phyloP scores from a whole-genome alignment of 1,284 basidiomycete genomes.

The Fistulina hepatica region DNA sequence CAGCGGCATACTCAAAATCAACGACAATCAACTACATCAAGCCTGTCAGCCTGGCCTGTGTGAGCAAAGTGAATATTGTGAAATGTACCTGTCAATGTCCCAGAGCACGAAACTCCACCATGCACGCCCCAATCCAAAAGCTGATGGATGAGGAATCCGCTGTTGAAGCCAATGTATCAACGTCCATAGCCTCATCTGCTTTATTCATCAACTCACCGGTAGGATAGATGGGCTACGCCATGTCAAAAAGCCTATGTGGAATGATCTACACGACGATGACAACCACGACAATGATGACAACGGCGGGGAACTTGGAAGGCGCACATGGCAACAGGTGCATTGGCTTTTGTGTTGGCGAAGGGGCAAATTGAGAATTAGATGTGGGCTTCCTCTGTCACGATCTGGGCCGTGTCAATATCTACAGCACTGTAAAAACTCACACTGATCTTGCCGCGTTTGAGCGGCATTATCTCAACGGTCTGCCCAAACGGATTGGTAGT shows the following conservation, averaged over 20 bases:
- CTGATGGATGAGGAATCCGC: too few relatives aligned
- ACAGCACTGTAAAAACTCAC: background rate
- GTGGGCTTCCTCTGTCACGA: constrained; percentile 59
- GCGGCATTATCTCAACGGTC: constrained; percentile 66
- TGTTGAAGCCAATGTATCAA: too few relatives aligned
- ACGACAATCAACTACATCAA: constrained; percentile 73
- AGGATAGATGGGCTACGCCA: too few relatives aligned
- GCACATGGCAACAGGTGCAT: too few relatives aligned
- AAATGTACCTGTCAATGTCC: constrained; percentile 56
- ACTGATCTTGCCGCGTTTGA: constrained; percentile 73
- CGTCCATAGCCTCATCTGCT: too few relatives aligned
- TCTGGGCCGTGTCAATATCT: constrained; percentile 37
- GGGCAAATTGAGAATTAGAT: too few relatives aligned
- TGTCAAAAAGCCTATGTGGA: too few relatives aligned
- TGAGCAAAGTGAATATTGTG: constrained; percentile 2
- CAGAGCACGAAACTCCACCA: constrained; percentile 77
- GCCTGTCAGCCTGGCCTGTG: constrained; percentile 2
- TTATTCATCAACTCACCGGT: too few relatives aligned
- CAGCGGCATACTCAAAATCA: constrained; percentile 89
- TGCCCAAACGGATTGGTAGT: constrained; percentile 38
- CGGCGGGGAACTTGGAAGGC: too few relatives aligned
- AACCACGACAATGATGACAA: too few relatives aligned
- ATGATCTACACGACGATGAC: too few relatives aligned
- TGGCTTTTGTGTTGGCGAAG: too few relatives aligned
- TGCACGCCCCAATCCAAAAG: constrained; percentile 77